These are phyloP conservation scores for Penicillium cosmopolitanum DNA, from an alignment of 495 filamentous ascomycete species.

Conservation along the genomic window DNA sequence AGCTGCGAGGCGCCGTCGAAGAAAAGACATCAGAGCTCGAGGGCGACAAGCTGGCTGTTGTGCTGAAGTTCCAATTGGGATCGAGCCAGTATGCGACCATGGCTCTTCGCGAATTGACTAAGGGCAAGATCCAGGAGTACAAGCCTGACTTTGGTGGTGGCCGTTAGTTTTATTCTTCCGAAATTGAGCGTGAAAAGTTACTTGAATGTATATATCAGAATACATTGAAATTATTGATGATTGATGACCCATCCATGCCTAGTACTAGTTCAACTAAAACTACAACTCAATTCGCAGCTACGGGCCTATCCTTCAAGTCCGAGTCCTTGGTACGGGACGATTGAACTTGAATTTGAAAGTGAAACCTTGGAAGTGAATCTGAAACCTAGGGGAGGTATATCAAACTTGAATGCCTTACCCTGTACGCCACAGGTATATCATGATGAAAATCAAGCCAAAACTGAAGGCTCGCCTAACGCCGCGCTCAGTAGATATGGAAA, in stretches of 20 bases:
- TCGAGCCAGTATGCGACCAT: conserved; percentile 93
- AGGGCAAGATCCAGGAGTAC: conserved; percentile 64
- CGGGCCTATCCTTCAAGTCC: too few species aligned
- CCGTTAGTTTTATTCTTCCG: conserved; percentile 28
- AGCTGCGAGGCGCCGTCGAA: conserved; percentile 29
- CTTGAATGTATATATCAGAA: not conserved
- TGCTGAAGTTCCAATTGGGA: conserved; percentile 83
- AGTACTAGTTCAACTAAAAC: too few species aligned
- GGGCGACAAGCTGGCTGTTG: conserved; percentile 70
- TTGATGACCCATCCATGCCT: too few species aligned
- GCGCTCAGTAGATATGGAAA: conserved; percentile 7
- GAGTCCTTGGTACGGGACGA: too few species aligned
- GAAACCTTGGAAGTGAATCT: too few species aligned
- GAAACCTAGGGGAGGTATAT: too few species aligned
- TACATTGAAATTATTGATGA: too few species aligned
- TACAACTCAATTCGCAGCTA: too few species aligned
- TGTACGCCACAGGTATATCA: too few species aligned
- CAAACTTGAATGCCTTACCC: too few species aligned
- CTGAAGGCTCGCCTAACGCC: conserved; percentile 7
- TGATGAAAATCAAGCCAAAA: too few species aligned
- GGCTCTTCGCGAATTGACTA: conserved; percentile 86
- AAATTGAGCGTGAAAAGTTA: not conserved
- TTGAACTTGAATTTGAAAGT: too few species aligned
- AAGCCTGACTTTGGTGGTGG: conserved; percentile 65
- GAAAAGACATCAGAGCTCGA: conserved; percentile 11